A percentile compares a stretch with the other conserved stretches of the same genome.
These are phyloP conservation scores for Apophysomyces variabilis DNA, from an alignment of 371 early-diverging fungal species.

Conservation along the genomic window DNA sequence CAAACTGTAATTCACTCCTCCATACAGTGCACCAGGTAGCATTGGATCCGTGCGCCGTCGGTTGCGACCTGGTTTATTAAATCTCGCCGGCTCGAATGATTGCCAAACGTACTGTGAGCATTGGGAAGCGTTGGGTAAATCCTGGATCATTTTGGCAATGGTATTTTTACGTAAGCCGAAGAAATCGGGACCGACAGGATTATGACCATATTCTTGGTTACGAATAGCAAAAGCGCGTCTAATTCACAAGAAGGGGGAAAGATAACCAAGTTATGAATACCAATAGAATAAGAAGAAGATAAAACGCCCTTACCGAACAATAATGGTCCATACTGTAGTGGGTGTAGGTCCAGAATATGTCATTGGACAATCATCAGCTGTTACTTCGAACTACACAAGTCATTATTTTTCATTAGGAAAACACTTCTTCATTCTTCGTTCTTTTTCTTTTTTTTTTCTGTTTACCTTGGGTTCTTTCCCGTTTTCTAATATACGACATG, in stretches of 20 bases:
- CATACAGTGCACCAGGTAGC: conserved; percentile 32
- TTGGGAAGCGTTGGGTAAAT: conserved; percentile 76
- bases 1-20: conserved; percentile 48
- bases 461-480: conserved; percentile 68
- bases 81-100: conserved; percentile 54
- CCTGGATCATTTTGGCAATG: conserved; percentile 90
- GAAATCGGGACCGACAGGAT: conserved; percentile 91
- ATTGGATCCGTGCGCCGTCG: conserved; percentile 46
- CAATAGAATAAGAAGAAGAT: background rate
- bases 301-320: conserved; percentile 40
- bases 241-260: background rate
- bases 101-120: conserved; percentile 83
- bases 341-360: conserved; percentile 51
- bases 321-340: conserved; percentile 58
- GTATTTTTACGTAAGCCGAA: conserved; percentile 90
- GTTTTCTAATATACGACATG: conserved; percentile 82
- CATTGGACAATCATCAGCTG: conserved; percentile 8
- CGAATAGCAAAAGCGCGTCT: conserved; percentile 68
- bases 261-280: background rate
- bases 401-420: background rate
- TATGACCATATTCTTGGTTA: conserved; percentile 79
- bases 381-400: background rate
- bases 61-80: conserved; percentile 49
- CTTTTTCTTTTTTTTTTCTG: background rate
- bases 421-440: background rate